A percentile compares a stretch with the other conserved stretches of the same genome.
Conservation (phyloP, 1,139 yeast genomes). For the Candida dubliniensis region DNA sequence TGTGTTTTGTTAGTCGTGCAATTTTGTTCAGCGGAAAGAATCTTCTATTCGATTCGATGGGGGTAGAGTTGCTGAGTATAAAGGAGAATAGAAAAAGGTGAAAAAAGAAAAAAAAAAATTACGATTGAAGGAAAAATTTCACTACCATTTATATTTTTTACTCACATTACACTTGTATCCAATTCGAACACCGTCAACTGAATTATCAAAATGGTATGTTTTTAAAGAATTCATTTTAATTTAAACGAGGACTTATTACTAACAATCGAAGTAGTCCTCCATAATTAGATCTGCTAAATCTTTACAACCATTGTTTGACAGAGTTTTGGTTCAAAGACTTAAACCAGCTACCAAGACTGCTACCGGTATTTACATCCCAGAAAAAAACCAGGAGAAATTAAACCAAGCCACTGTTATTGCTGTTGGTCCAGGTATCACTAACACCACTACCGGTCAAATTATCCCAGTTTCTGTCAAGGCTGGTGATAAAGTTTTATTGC, state of each 20-base stretch:
- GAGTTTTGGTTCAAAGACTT: slow-evolving; percentile 91
- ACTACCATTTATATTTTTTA: not conserved
- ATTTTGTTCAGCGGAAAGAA: slow-evolving; percentile 4
- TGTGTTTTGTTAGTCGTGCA: slow-evolving; percentile 11
- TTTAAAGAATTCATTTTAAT: not conserved
- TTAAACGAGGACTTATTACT: slow-evolving; percentile 13
- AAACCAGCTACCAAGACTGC: slow-evolving; percentile 93
- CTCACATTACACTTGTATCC: not conserved
- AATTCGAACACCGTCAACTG: not conserved
- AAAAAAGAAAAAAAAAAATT: slow-evolving; percentile 1
- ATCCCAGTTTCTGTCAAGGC: slow-evolving; percentile 73
- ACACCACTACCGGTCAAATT: slow-evolving; percentile 61
- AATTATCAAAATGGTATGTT: slow-evolving; percentile 9
- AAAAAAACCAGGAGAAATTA: slow-evolving; percentile 91
- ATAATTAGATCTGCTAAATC: slow-evolving; percentile 81
- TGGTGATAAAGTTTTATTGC: slow-evolving; percentile 93
- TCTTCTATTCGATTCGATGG: slow-evolving; percentile 8
- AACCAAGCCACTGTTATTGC: slow-evolving; percentile 80
- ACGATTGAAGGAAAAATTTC: not conserved
- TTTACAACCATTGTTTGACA: slow-evolving; percentile 89
- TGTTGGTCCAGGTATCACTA: slow-evolving; percentile 80
- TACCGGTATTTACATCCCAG: slow-evolving; percentile 94
- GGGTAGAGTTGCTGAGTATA: not conserved
- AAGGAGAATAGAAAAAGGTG: not conserved
- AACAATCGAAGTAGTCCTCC: slow-evolving; percentile 34